phyloP scores from a whole-genome alignment of 805 yeast genomes.

The Pichia sporocuriosa region DNA sequence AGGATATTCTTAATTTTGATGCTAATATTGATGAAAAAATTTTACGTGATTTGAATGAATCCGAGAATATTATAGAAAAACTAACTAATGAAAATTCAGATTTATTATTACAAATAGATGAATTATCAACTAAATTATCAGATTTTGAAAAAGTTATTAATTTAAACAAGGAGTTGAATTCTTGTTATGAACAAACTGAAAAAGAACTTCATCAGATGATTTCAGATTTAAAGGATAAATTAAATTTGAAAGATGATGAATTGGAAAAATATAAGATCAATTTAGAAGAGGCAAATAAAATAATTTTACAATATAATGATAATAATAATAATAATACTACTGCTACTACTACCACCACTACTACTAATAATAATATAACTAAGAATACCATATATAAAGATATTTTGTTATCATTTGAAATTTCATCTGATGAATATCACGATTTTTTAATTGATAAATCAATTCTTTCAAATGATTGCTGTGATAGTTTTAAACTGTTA shows the following conservation, averaged over 20 bases:
- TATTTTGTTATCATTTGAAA: background rate
- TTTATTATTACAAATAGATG: background rate
- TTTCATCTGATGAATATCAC: background rate
- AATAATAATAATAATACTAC: no score
- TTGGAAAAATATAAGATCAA: background rate
- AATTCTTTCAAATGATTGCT: no score
- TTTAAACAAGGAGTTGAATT: background rate
- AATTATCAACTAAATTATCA: background rate
- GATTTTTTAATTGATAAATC: background rate
- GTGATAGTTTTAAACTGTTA: background rate
- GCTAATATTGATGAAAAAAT: background rate
- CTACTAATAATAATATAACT: no score
- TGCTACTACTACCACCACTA: no score
- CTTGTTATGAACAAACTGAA: slow-evolving; percentile 3
- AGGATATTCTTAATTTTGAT: slow-evolving; percentile 18
- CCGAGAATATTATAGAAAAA: slow-evolving; percentile 13
- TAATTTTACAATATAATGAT: background rate
- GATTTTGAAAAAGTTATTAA: background rate
- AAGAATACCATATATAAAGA: background rate
- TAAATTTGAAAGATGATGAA: background rate
- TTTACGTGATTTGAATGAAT: slow-evolving; percentile 1
- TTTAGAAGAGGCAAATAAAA: background rate
- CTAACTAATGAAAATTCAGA: slow-evolving; percentile 21
- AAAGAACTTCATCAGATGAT: background rate
- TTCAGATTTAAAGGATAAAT: background rate